Percentiles rank a stretch among this genome's conserved stretches.
Evolutionary conservation across 768 basidiomycete species (phyloP).

Genomic region (Collybia mongolica): DNA sequence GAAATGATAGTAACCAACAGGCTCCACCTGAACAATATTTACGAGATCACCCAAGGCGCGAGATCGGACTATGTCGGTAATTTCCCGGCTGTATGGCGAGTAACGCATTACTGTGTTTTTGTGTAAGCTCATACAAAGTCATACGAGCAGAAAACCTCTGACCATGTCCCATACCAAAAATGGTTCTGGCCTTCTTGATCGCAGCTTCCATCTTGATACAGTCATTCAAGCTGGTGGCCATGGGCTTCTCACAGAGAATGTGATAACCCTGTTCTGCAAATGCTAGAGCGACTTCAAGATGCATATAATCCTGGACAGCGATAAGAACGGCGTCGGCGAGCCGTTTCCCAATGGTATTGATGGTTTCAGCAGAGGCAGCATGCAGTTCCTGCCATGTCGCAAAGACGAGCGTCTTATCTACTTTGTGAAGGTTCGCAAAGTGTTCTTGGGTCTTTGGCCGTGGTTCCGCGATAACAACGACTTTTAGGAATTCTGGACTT

Average conservation of each 20-base stretch:
- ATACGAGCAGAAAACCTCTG: constrained; percentile 13
- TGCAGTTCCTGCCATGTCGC: constrained; percentile 69
- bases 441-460: constrained; percentile 59
- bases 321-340: constrained; percentile 83
- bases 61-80: constrained; percentile 70
- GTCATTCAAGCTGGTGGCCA: constrained; percentile 75
- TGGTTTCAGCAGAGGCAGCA: constrained; percentile 63
- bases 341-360: constrained; percentile 61
- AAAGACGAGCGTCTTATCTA: constrained; percentile 74
- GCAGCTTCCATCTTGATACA: constrained; percentile 75
- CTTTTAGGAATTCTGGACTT: constrained; percentile 63
- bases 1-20: constrained; percentile 86
- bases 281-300: constrained; percentile 68
- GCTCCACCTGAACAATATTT: constrained; percentile 84
- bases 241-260: constrained; percentile 91
- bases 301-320: constrained; percentile 79
- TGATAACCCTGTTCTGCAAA: constrained; percentile 84
- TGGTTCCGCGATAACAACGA: constrained; percentile 87
- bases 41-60: constrained; percentile 73
- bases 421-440: constrained; percentile 54
- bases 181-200: constrained; percentile 63
- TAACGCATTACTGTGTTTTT: constrained; percentile 70
- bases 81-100: constrained; percentile 75
- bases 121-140: background rate
- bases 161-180: constrained; percentile 92